Percentiles rank a stretch among this genome's conserved stretches.
Conservation (phyloP, 2,329 filamentous ascomycete genomes). For the Elsinoe arachidis region DNA sequence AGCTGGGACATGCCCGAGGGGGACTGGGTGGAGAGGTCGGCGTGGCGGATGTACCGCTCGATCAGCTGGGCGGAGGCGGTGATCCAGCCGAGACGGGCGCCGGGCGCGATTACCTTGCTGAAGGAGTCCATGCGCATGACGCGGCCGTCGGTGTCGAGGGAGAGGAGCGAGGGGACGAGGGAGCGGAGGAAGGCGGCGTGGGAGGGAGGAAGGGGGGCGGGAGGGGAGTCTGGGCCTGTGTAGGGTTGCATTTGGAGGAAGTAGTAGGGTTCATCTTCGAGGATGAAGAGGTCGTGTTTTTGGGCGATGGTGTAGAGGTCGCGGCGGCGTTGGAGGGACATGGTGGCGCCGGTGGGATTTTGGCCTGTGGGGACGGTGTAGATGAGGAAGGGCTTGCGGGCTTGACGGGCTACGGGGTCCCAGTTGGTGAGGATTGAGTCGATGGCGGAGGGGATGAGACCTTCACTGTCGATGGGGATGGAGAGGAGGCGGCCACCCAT, state of each 20-base stretch:
- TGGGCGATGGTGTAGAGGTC: slow-evolving; percentile 70
- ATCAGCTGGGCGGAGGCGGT: slow-evolving; percentile 78
- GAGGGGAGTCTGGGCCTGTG: slow-evolving; percentile 43
- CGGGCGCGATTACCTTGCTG: slow-evolving; percentile 81
- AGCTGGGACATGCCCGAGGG: slow-evolving; percentile 79
- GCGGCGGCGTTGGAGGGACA: slow-evolving; percentile 56
- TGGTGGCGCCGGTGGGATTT: slow-evolving; percentile 84
- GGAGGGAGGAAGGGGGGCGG: slow-evolving; percentile 48
- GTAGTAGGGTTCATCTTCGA: slow-evolving; percentile 94
- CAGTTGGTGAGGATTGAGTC: slow-evolving; percentile 57
- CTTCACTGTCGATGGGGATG: slow-evolving; percentile 58
- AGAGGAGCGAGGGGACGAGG: slow-evolving; percentile 67
- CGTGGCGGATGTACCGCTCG: slow-evolving; percentile 72
- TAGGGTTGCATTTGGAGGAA: slow-evolving; percentile 84
- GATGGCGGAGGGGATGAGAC: slow-evolving; percentile 53
- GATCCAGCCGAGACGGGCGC: slow-evolving; percentile 77
- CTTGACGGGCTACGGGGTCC: slow-evolving; percentile 49
- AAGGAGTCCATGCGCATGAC: slow-evolving; percentile 89
- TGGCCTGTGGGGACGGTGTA: slow-evolving; percentile 75
- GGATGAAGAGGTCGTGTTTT: slow-evolving; percentile 76
- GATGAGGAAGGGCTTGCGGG: slow-evolving; percentile 56
- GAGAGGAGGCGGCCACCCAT: slow-evolving; percentile 54
- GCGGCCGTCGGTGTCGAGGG: slow-evolving; percentile 75
- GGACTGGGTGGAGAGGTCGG: slow-evolving; percentile 76
- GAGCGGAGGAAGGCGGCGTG: slow-evolving; percentile 65